These are phyloP conservation scores for Neonectria magnoliae DNA, from an alignment of 2,329 filamentous ascomycete genomes.

Conservation along the genomic window DNA sequence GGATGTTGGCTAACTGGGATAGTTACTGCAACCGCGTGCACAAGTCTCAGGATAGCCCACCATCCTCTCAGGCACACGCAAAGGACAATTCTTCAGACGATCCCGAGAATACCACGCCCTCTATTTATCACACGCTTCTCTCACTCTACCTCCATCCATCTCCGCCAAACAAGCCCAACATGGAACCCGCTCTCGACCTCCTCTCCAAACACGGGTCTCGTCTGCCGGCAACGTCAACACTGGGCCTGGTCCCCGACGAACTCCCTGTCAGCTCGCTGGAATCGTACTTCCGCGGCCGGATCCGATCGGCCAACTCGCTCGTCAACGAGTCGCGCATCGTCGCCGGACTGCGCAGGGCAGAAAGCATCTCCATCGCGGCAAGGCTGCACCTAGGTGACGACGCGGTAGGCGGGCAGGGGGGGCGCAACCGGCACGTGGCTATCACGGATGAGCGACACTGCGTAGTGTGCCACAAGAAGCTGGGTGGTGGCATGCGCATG, in stretches of 20 bases:
- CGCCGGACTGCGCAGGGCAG: slow-evolving; percentile 78
- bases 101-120: slow-evolving; percentile 67
- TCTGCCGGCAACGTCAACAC: slow-evolving; percentile 85
- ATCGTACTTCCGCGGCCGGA: slow-evolving; percentile 91
- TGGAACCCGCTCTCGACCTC: slow-evolving; percentile 82
- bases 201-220: slow-evolving; percentile 94
- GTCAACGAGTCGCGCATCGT: slow-evolving; percentile 84
- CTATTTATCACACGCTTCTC: slow-evolving; percentile 92
- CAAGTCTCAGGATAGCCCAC: slow-evolving; percentile 62
- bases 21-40: slow-evolving; percentile 92
- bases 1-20: slow-evolving; percentile 31
- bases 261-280: slow-evolving; percentile 83
- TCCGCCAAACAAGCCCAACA: slow-evolving; percentile 74
- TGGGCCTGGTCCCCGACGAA: slow-evolving; percentile 84
- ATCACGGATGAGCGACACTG: slow-evolving; percentile 91
- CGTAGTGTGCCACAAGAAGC: slow-evolving; percentile 89
- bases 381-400: slow-evolving; percentile 78
- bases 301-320: slow-evolving; percentile 83
- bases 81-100: slow-evolving; percentile 47
- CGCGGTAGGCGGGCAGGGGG: slow-evolving; percentile 60
- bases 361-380: slow-evolving; percentile 81
- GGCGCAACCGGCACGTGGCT: slow-evolving; percentile 73
- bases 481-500: slow-evolving; percentile 85
- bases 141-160: slow-evolving; percentile 89
- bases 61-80: slow-evolving; percentile 48